Base-by-base conservation (phyloP, 1,284 basidiomycete species). In the Coniophora puteana region DNA sequence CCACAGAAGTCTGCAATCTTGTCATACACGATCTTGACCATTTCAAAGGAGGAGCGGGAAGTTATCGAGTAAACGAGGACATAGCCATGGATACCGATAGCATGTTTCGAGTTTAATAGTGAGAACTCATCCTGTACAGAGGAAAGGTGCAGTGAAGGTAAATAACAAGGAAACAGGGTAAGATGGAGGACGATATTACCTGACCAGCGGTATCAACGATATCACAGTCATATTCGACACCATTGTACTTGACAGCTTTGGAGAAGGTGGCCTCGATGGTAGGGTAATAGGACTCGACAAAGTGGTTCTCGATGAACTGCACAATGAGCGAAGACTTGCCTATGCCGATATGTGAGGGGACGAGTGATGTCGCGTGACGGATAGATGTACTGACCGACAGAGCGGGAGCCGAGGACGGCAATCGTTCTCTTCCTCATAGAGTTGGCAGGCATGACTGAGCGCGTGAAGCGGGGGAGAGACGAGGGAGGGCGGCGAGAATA, bases 131-230 rank as follows among this genome's bases (percentile, higher is more conserved):
- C 90, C 84, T 90, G 59, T 50, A 39, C 17, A 17, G 32, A 10
- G 1, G n/a, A 30, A 37, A 20, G 2, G 38, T 8, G 46, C 10
- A 33, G 35, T 39, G 20, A 29, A 25, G 21, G 32, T n/a, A n/a
- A n/a, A n/a, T 12, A 33, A 28, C 20, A 24, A 2, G 17, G 25
- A 39, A 34, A 38, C 12, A 8, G 18, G 36, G 6, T 8, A 27
- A 23, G 30, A 40, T 14, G 17, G 43, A 58, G 10, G 38, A 60
- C 26, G n/a, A 31, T 39, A 64, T 47, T 43, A 79, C 85, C 79
- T 99, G 93, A 36, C 96, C 96, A 41, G 96, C 96, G 46, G 94
- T 97, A 68, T 99, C 96, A 59, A 99, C 92, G 69, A 99, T 97
- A 70, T 98, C 93, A 70, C 92, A 93, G 51, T 92, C 82, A 59